A percentile compares a stretch with the other conserved stretches of the same genome.
Evolutionary conservation across 1,284 basidiomycete species (phyloP).

Genomic region (Wallemia ichthyophaga): DNA sequence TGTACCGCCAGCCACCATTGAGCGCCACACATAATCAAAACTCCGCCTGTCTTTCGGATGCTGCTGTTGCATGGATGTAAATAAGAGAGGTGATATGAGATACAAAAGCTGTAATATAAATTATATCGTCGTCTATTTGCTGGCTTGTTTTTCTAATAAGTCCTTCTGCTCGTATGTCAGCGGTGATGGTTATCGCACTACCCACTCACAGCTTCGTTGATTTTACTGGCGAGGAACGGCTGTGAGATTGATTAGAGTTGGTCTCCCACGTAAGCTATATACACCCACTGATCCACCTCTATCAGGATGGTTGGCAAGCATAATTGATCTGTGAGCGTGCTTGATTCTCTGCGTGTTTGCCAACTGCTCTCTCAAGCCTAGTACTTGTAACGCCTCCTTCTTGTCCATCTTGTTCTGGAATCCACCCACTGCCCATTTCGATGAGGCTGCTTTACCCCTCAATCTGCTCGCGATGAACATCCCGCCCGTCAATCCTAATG

Average conservation of each 20-base stretch:
- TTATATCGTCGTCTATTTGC: background rate
- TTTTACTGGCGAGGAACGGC: constrained; percentile 90
- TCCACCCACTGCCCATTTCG: constrained; percentile 74
- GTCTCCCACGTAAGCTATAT: background rate
- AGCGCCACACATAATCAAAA: background rate
- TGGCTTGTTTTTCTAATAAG: background rate
- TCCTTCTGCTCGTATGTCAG: background rate
- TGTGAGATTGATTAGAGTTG: background rate
- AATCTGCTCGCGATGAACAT: background rate
- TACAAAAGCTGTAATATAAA: background rate
- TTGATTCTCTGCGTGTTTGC: constrained; percentile 40
- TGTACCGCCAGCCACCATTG: constrained; percentile 38
- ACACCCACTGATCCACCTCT: constrained; percentile 42
- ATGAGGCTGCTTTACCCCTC: constrained; percentile 25
- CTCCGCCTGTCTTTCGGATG: background rate
- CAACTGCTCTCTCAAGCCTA: constrained; percentile 66
- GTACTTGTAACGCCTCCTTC: constrained; percentile 63
- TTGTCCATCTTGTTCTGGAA: constrained; percentile 90
- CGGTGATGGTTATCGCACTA: background rate
- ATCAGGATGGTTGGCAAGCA: constrained; percentile 89
- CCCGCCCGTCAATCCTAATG: background rate
- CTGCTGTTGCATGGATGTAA: background rate
- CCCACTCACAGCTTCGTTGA: constrained; percentile 39
- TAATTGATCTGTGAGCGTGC: constrained; percentile 68
- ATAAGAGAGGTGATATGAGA: background rate